Evolutionary conservation across 2,329 filamentous ascomycete species (phyloP).

Genomic region (Fusarium foetens): DNA sequence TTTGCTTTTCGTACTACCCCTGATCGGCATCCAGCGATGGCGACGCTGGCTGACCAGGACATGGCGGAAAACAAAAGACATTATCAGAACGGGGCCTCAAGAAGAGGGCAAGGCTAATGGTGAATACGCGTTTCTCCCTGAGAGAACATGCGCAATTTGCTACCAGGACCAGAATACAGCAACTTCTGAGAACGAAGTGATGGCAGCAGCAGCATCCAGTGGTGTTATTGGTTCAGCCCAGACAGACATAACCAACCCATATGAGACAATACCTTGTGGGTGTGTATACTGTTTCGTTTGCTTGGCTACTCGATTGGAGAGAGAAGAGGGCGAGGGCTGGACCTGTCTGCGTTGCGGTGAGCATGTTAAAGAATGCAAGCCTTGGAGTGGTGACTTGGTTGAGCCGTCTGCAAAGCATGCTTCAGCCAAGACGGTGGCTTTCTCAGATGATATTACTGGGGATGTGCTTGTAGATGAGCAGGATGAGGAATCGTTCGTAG

Average conservation of each 20-base stretch:
- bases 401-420: slow-evolving; percentile 61
- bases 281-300: slow-evolving; percentile 98
- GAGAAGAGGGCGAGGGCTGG: slow-evolving; percentile 95
- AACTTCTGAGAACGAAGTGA: slow-evolving; percentile 77
- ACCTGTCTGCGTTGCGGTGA: slow-evolving; percentile 89
- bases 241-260: slow-evolving; percentile 96
- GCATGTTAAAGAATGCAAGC: slow-evolving; percentile 83
- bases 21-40: slow-evolving; percentile 96
- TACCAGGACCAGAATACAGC: slow-evolving; percentile 88
- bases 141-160: slow-evolving; percentile 95
- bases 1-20: slow-evolving; percentile 92
- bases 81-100: slow-evolving; percentile 62
- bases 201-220: slow-evolving; percentile 75
- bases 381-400: slow-evolving; percentile 91
- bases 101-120: slow-evolving; percentile 69
- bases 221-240: slow-evolving; percentile 88
- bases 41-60: slow-evolving; percentile 85
- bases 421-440: slow-evolving; percentile 68
- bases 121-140: slow-evolving; percentile 86
- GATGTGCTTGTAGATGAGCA: slow-evolving; percentile 47
- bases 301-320: slow-evolving; percentile 87
- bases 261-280: slow-evolving; percentile 87
- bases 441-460: slow-evolving; percentile 64
- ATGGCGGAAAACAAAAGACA: slow-evolving; percentile 82
- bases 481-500: slow-evolving; percentile 36